Base-by-base conservation (phyloP, 2,329 filamentous ascomycete species). In the Stachybotrys elegans region DNA sequence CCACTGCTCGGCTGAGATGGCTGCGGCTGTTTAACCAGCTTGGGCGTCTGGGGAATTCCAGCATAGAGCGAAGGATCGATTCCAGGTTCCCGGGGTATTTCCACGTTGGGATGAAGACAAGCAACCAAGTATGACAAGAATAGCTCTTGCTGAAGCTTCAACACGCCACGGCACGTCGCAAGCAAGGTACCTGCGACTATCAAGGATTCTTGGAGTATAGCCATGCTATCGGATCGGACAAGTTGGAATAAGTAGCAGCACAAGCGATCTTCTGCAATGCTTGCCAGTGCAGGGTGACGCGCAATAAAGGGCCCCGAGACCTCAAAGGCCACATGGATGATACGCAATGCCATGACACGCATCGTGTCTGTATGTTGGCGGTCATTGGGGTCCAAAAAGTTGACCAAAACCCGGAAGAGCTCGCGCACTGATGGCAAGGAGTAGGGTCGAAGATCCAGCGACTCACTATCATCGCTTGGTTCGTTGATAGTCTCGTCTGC, bases 211-310 rank as follows among this genome's bases (percentile, higher is more conserved):
- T 95, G 90, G 14, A 98, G 72, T 45, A 98, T 89, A 11, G 88
- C 85, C 79, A 97, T 93, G 57, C 95, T 97, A 56, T 98, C 94
- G 6, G 91, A 96, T 47, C 92, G 81, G 32, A 97, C 91, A 22
- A 98, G 79, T 68, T 98, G 94, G 70, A 98, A 98, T 9, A 98
- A 75, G 63, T 95, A 89, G 49, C 88, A 86, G 62, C 94, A 98
- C 20, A 98, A 73, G 20, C 90, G 88, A 63, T 98, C 92, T 62
- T 95, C 90, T 1, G 93, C 93, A 44, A 98, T 78, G 5, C 79
- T 81, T 11, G 92, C 91, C 42, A 98, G 71, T 46, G 86, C 88
- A 6, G 92, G 91, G 61, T 98, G 93, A 50, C 87, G 86, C 40
- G 91, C 88, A 59, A 98, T 96, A 7, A 91, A 95, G 4, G 93